Percentiles rank a stretch among this genome's conserved stretches.
These are phyloP conservation scores for Tephrocybe sp. DNA, from an alignment of 768 basidiomycete genomes.

Conservation along the genomic window DNA sequence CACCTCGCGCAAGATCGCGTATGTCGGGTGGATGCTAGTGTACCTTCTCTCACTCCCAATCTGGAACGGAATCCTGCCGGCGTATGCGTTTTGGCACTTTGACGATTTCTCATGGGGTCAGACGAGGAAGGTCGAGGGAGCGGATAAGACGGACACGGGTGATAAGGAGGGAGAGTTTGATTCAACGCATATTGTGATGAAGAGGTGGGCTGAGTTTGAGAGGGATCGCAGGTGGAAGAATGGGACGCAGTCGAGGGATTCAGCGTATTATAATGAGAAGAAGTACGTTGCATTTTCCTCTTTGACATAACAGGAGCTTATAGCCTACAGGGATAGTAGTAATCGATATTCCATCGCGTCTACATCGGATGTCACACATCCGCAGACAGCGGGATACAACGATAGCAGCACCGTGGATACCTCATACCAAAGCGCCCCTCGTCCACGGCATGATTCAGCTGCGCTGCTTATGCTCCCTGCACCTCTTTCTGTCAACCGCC, in stretches of 20 bases:
- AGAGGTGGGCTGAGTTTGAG: conserved; percentile 98
- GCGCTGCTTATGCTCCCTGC: conserved; percentile 74
- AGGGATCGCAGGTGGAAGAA: conserved; percentile 92
- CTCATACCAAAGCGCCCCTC: conserved; percentile 39
- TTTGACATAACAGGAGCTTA: not conserved
- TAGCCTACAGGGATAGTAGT: conserved; percentile 29
- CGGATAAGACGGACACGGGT: conserved; percentile 67
- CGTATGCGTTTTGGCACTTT: conserved; percentile 99
- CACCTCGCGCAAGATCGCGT: conserved; percentile 91
- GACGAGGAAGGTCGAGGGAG: conserved; percentile 81
- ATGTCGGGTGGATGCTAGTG: conserved; percentile 96
- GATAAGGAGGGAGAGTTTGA: conserved; percentile 99
- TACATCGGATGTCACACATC: conserved; percentile 69
- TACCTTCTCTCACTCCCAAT: conserved; percentile 92
- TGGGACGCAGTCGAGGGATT: conserved; percentile 81
- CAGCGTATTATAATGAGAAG: conserved; percentile 64
- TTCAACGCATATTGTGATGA: conserved; percentile 96
- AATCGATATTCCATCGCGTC: conserved; percentile 79
- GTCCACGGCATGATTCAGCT: conserved; percentile 68
- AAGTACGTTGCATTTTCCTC: conserved; percentile 51
- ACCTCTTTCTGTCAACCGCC: conserved; percentile 63
- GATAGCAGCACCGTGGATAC: conserved; percentile 68
- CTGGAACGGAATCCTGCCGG: conserved; percentile 95
- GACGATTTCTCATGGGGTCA: conserved; percentile 99
- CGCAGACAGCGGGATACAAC: conserved; percentile 42